phyloP scores from a whole-genome alignment of 2,329 filamentous ascomycete species.

The Paraconiothyrium brasiliense region DNA sequence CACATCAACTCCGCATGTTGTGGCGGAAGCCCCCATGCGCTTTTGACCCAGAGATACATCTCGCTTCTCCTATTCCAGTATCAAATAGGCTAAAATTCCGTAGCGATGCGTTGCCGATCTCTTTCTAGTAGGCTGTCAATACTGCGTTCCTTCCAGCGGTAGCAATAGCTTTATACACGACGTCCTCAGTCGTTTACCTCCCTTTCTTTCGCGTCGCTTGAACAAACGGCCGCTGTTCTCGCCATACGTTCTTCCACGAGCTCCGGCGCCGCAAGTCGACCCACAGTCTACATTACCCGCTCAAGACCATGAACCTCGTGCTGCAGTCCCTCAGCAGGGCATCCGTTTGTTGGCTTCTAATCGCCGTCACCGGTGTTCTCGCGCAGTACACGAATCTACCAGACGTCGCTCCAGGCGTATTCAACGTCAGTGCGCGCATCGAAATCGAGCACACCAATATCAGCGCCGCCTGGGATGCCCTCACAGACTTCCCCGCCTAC shows the following conservation, averaged over 20 bases:
- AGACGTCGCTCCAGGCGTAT: constrained; percentile 35
- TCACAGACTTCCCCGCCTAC: constrained; percentile 40
- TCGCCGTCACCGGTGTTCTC: constrained; percentile 10
- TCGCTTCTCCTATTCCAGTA: constrained; percentile 1
- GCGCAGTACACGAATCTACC: constrained; percentile 39
- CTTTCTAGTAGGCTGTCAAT: background rate
- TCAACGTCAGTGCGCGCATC: constrained; percentile 37
- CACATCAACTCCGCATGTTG: background rate
- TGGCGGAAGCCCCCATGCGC: background rate
- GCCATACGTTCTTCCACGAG: too few species aligned
- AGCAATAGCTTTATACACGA: background rate
- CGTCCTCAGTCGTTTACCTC: background rate
- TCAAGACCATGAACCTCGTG: constrained; percentile 14
- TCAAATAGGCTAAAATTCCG: constrained; percentile 12
- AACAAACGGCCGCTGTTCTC: background rate
- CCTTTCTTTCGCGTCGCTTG: background rate
- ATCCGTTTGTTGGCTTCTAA: constrained; percentile 9
- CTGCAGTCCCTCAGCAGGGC: constrained; percentile 4
- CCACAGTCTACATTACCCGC: background rate
- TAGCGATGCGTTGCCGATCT: background rate
- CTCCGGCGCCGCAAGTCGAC: too few species aligned
- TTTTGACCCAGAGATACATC: background rate
- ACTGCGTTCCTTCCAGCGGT: background rate
- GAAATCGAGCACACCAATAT: constrained; percentile 34
- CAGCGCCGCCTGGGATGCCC: constrained; percentile 35